Conservation (phyloP, 2,329 filamentous ascomycete genomes). For the Karstenula rhodostoma region DNA sequence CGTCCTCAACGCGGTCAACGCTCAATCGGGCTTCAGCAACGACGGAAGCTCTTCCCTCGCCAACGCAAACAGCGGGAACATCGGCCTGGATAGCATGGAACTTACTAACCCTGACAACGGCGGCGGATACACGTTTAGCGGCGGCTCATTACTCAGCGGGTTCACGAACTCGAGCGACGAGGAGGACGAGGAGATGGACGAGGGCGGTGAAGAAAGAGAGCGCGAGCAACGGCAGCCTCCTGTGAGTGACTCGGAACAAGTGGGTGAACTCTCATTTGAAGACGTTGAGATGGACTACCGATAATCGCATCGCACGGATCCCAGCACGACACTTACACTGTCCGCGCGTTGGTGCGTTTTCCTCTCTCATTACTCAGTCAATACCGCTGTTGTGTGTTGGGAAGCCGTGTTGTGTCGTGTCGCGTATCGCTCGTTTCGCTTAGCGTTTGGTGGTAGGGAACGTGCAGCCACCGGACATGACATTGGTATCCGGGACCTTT, state of each 20-base stretch:
- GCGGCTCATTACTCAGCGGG: slow-evolving; percentile 80
- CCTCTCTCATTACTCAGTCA: slow-evolving; percentile 26
- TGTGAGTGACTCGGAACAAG: slow-evolving; percentile 68
- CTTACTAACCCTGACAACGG: slow-evolving; percentile 69
- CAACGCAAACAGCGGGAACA: slow-evolving; percentile 70
- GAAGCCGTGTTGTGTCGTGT: slow-evolving; percentile 18
- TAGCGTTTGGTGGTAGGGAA: slow-evolving; percentile 12
- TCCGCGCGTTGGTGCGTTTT: slow-evolving; percentile 51
- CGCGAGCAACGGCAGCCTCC: slow-evolving; percentile 54
- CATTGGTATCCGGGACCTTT: slow-evolving; percentile 9
- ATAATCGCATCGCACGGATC: slow-evolving; percentile 49
- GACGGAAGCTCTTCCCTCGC: slow-evolving; percentile 68
- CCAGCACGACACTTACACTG: slow-evolving; percentile 38
- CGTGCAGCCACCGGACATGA: slow-evolving; percentile 2
- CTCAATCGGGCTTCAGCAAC: slow-evolving; percentile 64
- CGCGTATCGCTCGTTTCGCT: slow-evolving; percentile 16
- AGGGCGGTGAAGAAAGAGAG: slow-evolving; percentile 72
- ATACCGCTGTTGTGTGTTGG: slow-evolving; percentile 5
- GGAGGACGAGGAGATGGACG: slow-evolving; percentile 93
- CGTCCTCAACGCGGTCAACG: slow-evolving; percentile 67
- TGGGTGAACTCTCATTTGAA: slow-evolving; percentile 70
- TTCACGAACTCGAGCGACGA: slow-evolving; percentile 96
- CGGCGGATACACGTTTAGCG: slow-evolving; percentile 76
- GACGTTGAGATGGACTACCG: slow-evolving; percentile 68
- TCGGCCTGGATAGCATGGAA: slow-evolving; percentile 70